Evolutionary conservation across 2,329 filamentous ascomycete genomes (phyloP).

Genomic region (Colletotrichum zoysiae): DNA sequence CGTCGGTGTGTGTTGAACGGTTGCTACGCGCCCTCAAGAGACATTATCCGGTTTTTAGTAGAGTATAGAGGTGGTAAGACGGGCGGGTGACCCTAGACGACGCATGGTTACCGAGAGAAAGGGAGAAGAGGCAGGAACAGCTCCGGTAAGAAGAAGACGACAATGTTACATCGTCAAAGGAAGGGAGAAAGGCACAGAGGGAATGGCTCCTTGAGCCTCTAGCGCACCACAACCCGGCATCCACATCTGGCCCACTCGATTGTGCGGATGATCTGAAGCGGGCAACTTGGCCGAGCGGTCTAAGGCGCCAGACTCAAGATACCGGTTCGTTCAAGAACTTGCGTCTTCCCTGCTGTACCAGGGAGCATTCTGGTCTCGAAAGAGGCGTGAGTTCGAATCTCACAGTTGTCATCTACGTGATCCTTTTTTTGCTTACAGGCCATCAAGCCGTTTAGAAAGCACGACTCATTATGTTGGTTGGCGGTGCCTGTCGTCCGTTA

Average conservation of each 20-base stretch:
- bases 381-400: conserved; percentile 42
- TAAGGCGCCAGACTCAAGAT: conserved; percentile 42
- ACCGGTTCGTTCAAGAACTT: background rate
- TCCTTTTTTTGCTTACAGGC: background rate
- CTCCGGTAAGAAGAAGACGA: background rate
- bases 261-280: background rate
- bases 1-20: background rate
- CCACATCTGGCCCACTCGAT: conserved; percentile 8
- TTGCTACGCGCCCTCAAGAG: background rate
- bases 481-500: background rate
- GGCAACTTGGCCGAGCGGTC: conserved; percentile 42
- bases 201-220: background rate
- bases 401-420: conserved; percentile 35
- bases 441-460: background rate
- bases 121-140: background rate
- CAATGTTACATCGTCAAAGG: background rate
- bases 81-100: background rate
- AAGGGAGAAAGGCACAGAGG: no score
- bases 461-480: background rate
- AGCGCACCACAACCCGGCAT: accelerated
- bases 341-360: conserved; percentile 2
- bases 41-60: background rate
- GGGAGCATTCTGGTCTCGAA: conserved; percentile 40
- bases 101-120: no score
- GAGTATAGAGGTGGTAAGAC: background rate